Evolutionary conservation across 306 rosid genomes (phyloP).

Genomic region (Prunus persica): DNA sequence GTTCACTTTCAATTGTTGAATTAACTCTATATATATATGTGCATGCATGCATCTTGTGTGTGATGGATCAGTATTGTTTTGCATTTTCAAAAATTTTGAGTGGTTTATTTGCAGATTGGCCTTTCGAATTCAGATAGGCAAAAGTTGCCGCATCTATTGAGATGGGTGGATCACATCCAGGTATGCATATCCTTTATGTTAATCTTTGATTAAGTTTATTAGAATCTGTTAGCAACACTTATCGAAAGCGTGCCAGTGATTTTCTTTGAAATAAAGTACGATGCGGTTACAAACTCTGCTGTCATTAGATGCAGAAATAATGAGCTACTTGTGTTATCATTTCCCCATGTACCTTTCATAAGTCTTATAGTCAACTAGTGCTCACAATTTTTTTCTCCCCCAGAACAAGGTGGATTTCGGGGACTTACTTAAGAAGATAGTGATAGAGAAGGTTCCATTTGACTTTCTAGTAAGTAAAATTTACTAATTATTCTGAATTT

Average conservation of each 20-base stretch:
- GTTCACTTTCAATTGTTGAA: not conserved
- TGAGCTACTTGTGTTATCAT: conserved; percentile 3
- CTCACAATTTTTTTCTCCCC: conserved; percentile 12
- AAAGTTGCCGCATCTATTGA: conserved; percentile 63
- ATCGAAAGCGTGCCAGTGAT: not conserved
- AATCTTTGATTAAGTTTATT: not conserved
- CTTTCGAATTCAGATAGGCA: conserved; percentile 55
- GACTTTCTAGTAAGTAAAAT: conserved; percentile 63
- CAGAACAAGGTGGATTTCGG: conserved; percentile 67
- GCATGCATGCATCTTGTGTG: not conserved
- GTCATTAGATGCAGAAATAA: not conserved
- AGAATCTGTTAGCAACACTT: not conserved
- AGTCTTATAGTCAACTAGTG: not conserved
- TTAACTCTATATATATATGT: not conserved
- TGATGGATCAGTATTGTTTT: not conserved
- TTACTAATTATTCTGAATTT: conserved; percentile 12
- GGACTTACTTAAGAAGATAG: conserved; percentile 52
- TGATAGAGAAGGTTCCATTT: conserved; percentile 51
- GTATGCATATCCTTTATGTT: conserved; percentile 33
- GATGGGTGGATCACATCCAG: conserved; percentile 91
- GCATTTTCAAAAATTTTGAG: conserved; percentile 5
- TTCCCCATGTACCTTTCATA: not conserved
- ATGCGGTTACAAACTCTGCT: not conserved
- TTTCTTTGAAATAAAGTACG: not conserved
- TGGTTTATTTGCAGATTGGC: conserved; percentile 58